Conservation (phyloP, 345 rosid species). For the Clausena lansium region DNA sequence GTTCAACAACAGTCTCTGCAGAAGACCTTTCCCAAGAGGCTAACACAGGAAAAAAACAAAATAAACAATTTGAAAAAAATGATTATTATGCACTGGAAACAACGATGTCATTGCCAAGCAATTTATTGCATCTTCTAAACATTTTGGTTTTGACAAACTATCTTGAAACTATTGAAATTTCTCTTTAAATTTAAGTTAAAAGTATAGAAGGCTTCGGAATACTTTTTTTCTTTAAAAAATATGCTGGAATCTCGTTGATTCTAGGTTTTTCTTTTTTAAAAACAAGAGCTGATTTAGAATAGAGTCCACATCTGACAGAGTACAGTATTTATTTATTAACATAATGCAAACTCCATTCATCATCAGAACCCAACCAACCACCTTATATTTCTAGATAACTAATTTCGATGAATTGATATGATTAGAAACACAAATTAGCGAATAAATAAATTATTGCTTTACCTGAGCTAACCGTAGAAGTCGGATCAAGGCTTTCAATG, state of each 20-base stretch:
- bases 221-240: not conserved
- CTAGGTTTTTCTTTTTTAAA: not conserved
- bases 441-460: slow-evolving; percentile 16
- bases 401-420: no score
- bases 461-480: slow-evolving; percentile 91
- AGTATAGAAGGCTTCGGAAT: not conserved
- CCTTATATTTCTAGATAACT: no score
- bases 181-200: not conserved
- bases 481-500: slow-evolving; percentile 74
- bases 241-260: not conserved
- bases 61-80: slow-evolving; percentile 19
- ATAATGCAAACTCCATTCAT: not conserved
- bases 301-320: not conserved
- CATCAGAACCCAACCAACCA: not conserved
- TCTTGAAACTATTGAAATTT: not conserved
- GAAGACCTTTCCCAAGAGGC: slow-evolving; percentile 97
- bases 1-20: slow-evolving; percentile 81
- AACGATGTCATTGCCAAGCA: not conserved
- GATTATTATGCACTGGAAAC: slow-evolving; percentile 1
- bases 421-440: no score
- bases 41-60: slow-evolving; percentile 25
- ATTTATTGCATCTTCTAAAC: not conserved
- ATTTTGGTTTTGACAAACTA: not conserved
- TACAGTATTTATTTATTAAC: not conserved
- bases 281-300: not conserved